phyloP scores from a whole-genome alignment of 208 protist species.

The Crithidia sp. region DNA sequence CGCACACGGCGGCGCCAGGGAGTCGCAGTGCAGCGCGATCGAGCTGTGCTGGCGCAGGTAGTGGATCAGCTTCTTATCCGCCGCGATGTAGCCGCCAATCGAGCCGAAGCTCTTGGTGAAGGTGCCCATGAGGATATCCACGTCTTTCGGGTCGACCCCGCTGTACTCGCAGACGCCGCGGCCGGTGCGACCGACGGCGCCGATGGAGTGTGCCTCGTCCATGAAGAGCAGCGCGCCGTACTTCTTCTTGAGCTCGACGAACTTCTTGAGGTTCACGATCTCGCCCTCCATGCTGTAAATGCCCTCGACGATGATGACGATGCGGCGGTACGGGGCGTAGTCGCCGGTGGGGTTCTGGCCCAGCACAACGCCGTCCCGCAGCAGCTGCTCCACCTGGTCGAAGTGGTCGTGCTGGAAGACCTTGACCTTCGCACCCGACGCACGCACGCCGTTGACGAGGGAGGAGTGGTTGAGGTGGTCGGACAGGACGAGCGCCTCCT shows the following conservation, averaged over 20 bases:
- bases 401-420: constrained; percentile 96
- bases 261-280: constrained; percentile 94
- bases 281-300: constrained; percentile 99
- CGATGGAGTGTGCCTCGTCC: constrained; percentile 99
- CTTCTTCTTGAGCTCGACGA: constrained; percentile 96
- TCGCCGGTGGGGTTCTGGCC: constrained; percentile 86
- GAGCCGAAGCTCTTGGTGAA: constrained; percentile 97
- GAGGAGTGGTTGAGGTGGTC: constrained; percentile 98
- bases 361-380: constrained; percentile 87
- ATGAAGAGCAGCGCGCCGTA: constrained; percentile 97
- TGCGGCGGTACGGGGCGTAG: constrained; percentile 77
- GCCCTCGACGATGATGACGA: constrained; percentile 97
- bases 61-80: constrained; percentile 75
- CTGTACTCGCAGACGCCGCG: constrained; percentile 95
- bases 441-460: constrained; percentile 95
- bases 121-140: constrained; percentile 97
- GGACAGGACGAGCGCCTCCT: constrained; percentile 94
- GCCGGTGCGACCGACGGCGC: constrained; percentile 94
- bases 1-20: constrained; percentile 88
- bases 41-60: constrained; percentile 76
- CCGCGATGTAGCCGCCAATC: constrained; percentile 97
- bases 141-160: constrained; percentile 84
- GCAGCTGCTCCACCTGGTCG: constrained; percentile 90
- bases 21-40: constrained; percentile 72
- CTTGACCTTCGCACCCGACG: constrained; percentile 84